Conservation (phyloP, 2,329 filamentous ascomycete species). For the Teratosphaeria destructans region DNA sequence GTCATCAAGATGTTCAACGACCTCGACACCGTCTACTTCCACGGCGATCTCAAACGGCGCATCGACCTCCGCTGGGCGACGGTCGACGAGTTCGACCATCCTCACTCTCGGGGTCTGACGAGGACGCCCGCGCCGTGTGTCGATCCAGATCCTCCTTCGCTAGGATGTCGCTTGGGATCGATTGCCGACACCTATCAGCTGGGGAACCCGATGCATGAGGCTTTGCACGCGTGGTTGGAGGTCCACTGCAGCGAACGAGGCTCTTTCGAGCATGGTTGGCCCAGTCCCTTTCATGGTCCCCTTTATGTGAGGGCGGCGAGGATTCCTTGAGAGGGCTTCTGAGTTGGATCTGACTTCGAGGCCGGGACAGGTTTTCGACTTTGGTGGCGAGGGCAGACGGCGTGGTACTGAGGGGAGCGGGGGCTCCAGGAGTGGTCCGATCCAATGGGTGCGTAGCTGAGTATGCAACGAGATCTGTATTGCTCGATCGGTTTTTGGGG, state of each 20-base stretch:
- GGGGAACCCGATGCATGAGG: background rate
- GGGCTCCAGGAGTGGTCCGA: background rate
- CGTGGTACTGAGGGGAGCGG: background rate
- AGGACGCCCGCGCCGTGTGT: background rate
- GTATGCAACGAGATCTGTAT: background rate
- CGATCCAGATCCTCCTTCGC: background rate
- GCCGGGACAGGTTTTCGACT: background rate
- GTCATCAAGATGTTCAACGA: slow-evolving; percentile 10
- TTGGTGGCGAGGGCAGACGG: background rate
- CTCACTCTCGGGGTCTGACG: background rate
- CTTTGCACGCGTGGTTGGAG: background rate
- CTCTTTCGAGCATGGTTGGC: background rate
- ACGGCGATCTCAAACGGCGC: slow-evolving; percentile 5
- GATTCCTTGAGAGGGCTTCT: background rate
- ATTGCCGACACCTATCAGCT: background rate
- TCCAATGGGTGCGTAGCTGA: background rate
- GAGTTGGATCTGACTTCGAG: background rate
- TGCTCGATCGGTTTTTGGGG: no score
- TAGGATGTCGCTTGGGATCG: background rate
- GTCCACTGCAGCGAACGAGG: background rate
- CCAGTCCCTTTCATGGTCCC: background rate
- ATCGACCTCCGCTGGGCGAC: slow-evolving; percentile 4
- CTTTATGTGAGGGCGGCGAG: background rate
- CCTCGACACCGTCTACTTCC: slow-evolving; percentile 6
- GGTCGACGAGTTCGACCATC: background rate